These are phyloP conservation scores for Botrytis pseudocinerea DNA, from an alignment of 2,329 filamentous ascomycete genomes.

Conservation along the genomic window DNA sequence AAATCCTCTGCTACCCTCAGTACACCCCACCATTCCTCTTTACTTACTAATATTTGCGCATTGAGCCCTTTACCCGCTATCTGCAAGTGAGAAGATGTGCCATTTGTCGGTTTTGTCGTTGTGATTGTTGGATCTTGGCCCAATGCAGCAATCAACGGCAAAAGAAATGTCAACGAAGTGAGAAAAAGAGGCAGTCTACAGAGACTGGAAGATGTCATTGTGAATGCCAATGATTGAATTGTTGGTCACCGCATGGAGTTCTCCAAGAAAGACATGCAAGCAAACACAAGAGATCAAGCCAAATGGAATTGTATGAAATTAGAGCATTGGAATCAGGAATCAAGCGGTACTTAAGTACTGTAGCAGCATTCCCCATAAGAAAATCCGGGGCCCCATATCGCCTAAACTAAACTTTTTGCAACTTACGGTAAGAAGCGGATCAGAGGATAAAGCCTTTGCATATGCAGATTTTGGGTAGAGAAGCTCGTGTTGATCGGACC, in stretches of 20 bases:
- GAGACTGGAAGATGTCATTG: slow-evolving; percentile 1
- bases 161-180: not conserved
- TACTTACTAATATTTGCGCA: slow-evolving; percentile 56
- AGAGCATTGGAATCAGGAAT: not conserved
- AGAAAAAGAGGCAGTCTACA: not conserved
- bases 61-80: slow-evolving; percentile 40
- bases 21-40: slow-evolving; percentile 66
- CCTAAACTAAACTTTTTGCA: not conserved
- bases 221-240: not conserved
- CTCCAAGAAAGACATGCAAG: not conserved
- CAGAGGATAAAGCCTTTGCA: slow-evolving; percentile 2
- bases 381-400: slow-evolving; percentile 12
- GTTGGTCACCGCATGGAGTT: slow-evolving; percentile 3
- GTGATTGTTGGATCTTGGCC: slow-evolving; percentile 21
- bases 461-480: slow-evolving; percentile 1
- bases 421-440: not conserved
- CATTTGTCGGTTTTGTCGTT: slow-evolving; percentile 41
- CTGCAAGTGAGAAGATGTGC: slow-evolving; percentile 27
- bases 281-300: not conserved
- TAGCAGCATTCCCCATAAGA: not conserved
- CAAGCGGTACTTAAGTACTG: slow-evolving; percentile 1
- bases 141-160: slow-evolving; percentile 10
- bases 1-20: slow-evolving; percentile 67
- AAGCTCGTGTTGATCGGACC: not conserved
- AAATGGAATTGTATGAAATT: not conserved